phyloP scores from a whole-genome alignment of 2,329 filamentous ascomycete species.

The Trichoderma sp. region DNA sequence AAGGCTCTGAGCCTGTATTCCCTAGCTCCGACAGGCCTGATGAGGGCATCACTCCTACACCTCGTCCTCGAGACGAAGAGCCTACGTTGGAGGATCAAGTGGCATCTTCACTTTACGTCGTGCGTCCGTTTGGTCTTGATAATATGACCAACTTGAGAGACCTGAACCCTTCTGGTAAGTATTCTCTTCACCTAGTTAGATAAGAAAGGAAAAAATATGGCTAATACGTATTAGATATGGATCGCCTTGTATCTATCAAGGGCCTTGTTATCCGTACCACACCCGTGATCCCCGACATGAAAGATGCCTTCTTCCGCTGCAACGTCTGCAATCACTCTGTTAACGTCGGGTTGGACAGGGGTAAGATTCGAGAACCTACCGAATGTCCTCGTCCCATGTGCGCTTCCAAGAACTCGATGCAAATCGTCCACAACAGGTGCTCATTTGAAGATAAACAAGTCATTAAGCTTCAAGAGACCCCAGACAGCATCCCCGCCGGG shows the following conservation, averaged over 20 bases:
- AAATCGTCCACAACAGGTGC: constrained; percentile 95
- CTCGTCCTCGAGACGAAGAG: constrained; percentile 43
- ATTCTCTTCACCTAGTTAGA: too few species aligned
- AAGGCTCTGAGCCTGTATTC: constrained; percentile 72
- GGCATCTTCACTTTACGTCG: constrained; percentile 74
- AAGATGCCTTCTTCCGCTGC: constrained; percentile 96
- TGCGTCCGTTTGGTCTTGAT: constrained; percentile 86
- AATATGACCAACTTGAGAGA: constrained; percentile 87
- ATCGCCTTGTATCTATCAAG: constrained; percentile 92
- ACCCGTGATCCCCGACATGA: constrained; percentile 98
- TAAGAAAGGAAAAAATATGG: background rate
- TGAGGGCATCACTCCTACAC: constrained; percentile 33
- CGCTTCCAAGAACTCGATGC: constrained; percentile 89
- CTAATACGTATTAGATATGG: constrained; percentile 64
- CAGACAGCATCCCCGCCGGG: constrained; percentile 88
- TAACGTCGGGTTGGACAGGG: constrained; percentile 87
- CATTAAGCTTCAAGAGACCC: constrained; percentile 97
- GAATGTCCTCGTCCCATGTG: constrained; percentile 81
- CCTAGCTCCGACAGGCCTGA: constrained; percentile 75
- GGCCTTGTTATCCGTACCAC: constrained; percentile 94
- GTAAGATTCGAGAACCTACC: constrained; percentile 93
- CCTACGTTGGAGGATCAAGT: constrained; percentile 76
- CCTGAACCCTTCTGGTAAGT: constrained; percentile 76
- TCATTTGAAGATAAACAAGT: constrained; percentile 96
- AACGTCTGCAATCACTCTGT: constrained; percentile 89